Percentiles rank a stretch among this genome's conserved stretches.
Evolutionary conservation across 768 basidiomycete genomes (phyloP).

Genomic region (Pleurotus salmoneostramineus): DNA sequence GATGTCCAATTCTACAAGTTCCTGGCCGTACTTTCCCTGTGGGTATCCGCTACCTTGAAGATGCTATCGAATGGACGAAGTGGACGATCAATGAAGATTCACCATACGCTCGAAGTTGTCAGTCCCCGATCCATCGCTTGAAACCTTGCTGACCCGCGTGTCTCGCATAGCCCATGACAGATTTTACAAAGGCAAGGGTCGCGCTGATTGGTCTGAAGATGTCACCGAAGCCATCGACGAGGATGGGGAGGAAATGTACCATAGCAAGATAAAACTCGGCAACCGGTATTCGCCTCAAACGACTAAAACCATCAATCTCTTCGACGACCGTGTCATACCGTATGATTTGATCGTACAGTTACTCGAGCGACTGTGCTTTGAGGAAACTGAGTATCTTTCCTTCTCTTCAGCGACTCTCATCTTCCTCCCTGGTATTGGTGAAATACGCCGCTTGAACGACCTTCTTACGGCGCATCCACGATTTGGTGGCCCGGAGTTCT

Average conservation of each 20-base stretch:
- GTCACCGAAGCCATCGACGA: conserved; percentile 68
- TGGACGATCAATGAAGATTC: conserved; percentile 82
- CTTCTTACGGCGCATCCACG: conserved; percentile 67
- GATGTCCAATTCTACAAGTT: conserved; percentile 78
- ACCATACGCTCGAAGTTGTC: conserved; percentile 72
- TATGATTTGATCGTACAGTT: conserved; percentile 86
- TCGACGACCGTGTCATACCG: conserved; percentile 86
- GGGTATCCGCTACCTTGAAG: conserved; percentile 80
- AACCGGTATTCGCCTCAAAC: conserved; percentile 81
- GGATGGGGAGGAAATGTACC: conserved; percentile 32
- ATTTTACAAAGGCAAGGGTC: conserved; percentile 56
- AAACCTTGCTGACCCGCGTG: conserved; percentile 1
- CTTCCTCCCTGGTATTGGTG: conserved; percentile 93
- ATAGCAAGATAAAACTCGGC: conserved; percentile 51
- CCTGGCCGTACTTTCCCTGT: conserved; percentile 97
- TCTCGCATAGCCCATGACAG: conserved; percentile 50
- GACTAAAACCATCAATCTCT: conserved; percentile 71
- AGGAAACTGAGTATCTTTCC: conserved; percentile 39
- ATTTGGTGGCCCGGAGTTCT: conserved; percentile 69
- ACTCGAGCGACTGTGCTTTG: conserved; percentile 80
- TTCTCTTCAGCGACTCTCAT: conserved; percentile 84
- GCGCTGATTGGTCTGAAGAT: conserved; percentile 75
- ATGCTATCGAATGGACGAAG: conserved; percentile 76
- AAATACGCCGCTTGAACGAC: conserved; percentile 88
- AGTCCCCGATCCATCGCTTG: conserved; percentile 18